Conservation (phyloP, 2,329 filamentous ascomycete genomes). For the Phialophora verrucosa region DNA sequence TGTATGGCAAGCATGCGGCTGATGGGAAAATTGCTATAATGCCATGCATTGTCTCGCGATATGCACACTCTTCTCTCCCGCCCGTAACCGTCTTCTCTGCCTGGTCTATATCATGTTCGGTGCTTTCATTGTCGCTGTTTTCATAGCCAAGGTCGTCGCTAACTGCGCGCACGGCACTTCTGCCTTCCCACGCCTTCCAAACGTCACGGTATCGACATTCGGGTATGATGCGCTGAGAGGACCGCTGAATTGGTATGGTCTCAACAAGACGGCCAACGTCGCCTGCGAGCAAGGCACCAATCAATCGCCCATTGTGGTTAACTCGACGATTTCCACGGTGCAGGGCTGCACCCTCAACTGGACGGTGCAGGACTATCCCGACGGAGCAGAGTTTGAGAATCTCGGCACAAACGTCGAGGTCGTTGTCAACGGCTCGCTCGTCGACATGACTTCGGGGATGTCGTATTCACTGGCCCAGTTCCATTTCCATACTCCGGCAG, state of each 20-base stretch:
- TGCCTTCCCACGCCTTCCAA: not conserved
- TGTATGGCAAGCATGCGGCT: no score
- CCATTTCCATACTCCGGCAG: conserved; percentile 6
- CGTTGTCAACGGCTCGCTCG: conserved; percentile 5
- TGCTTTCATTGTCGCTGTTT: not conserved
- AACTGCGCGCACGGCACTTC: conserved; percentile 11
- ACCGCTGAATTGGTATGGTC: conserved; percentile 10
- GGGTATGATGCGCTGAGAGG: conserved; percentile 6
- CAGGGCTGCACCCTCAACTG: not conserved
- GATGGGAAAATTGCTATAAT: not conserved
- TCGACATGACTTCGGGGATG: not conserved
- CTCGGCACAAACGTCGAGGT: conserved; percentile 9
- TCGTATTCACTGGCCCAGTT: conserved; percentile 1
- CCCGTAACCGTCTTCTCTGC: no score
- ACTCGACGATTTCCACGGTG: not conserved
- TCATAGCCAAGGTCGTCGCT: not conserved
- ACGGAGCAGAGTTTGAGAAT: not conserved
- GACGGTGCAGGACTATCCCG: conserved; percentile 3
- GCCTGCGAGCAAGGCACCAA: not conserved
- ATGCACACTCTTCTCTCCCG: no score
- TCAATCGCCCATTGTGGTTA: conserved; percentile 3
- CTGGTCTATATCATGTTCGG: not conserved
- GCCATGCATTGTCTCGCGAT: not conserved
- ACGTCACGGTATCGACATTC: conserved; percentile 8
- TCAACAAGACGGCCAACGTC: conserved; percentile 4